Conservation (phyloP, 805 yeast genomes). For the Pichia rugopelliculosa region DNA sequence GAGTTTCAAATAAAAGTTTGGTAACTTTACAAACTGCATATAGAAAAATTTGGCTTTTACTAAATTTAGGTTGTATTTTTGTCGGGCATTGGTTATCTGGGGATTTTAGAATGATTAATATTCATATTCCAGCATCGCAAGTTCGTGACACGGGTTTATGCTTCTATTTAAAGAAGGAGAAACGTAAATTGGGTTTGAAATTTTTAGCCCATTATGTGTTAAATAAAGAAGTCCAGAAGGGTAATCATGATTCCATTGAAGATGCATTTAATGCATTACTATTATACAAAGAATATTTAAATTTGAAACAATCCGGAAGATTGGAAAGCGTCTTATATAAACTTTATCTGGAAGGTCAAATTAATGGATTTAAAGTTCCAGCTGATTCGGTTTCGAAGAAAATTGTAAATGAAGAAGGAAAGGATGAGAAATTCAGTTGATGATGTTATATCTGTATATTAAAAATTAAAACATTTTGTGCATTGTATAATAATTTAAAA, state of each 20-base stretch:
- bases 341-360: conserved; percentile 66
- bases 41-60: conserved; percentile 79
- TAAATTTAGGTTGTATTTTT: conserved; percentile 84
- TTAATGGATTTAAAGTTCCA: conserved; percentile 46
- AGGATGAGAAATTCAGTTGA: not conserved
- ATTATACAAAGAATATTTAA: conserved; percentile 65
- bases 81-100: conserved; percentile 91
- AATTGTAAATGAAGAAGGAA: not conserved
- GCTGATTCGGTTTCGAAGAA: conserved; percentile 4
- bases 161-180: conserved; percentile 66
- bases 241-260: conserved; percentile 95
- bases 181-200: conserved; percentile 74
- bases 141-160: conserved; percentile 84
- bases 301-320: conserved; percentile 48
- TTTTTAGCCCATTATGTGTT: conserved; percentile 78
- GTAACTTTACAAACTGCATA: conserved; percentile 80
- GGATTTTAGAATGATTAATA: conserved; percentile 89
- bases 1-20: conserved; percentile 53
- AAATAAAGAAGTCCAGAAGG: conserved; percentile 72
- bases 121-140: conserved; percentile 78
- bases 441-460: conserved; percentile 2
- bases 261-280: conserved; percentile 85
- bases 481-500: conserved; percentile 2
- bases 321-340: conserved; percentile 56
- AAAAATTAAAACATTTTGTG: not conserved